Base-by-base conservation (phyloP, 1,139 yeast species). In the Candida glucosophila region DNA sequence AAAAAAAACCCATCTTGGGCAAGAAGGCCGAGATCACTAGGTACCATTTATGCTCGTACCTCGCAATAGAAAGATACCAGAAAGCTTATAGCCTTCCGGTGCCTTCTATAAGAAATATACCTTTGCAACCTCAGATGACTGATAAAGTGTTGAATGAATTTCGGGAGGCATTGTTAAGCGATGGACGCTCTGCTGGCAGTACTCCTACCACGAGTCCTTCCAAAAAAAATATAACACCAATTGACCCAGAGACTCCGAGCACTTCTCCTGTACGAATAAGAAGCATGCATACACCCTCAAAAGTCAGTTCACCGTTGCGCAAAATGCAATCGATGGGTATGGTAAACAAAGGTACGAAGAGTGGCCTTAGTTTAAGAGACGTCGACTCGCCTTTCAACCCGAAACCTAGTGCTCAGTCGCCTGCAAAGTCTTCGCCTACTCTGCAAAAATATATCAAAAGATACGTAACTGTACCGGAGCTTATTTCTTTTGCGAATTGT, bases 41-140 rank as follows among this genome's bases (percentile, higher is more conserved):
- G 23, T 66, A 66, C 32, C 86, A 78, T 41, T 46, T 79, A 10
- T 74, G 83, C 46, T 80, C 83, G 2, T 71, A 57, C 33, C 47
- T 77, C 16, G 76, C 81, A 0, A 65, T 67, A 8, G 77, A 73
- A 32, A 60, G 60, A 36, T 62, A 69, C 25, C 54, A 54, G 13
- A 51, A 55, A n/a, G 49, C 48, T 20, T 52, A 66, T 19, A 46
- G 57, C 9, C 49, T 73, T 7, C 70, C 76, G 0, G 59, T 53
- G 4, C 74, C 80, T 2, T 52, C 56, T 12, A 30, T 56, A 13
- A 61, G 57, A 22, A 63, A 61, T 33, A 66, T 78, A 6, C 88
- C 90, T 0, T 48, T 76, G 4, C 78, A 75, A 9, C 75, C 76
- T 0, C 61, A 61, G 29, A 41, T 54, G 3, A 53, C 66, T 1